Base-by-base conservation (phyloP, 768 basidiomycete genomes). In the Psilocybe cyanescens region DNA sequence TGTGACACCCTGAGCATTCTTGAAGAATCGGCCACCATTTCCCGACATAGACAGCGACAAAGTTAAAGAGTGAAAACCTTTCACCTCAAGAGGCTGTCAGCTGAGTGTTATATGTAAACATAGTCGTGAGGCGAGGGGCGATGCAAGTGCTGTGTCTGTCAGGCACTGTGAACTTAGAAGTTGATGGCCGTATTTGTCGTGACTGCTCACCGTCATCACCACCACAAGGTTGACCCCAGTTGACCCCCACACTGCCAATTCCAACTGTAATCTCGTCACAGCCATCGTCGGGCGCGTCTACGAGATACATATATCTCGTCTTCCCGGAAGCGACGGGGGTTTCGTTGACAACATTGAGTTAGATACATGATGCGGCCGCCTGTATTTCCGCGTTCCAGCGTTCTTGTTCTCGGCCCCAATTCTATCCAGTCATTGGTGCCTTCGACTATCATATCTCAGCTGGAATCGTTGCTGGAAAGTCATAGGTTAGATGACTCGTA, bases 381-480 rank as follows among this genome's bases (percentile, higher is more conserved):
- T 33, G 79, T 80, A 35, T 89, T 86, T 77, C 86, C 86, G 62
- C 86, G 85, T 59, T 90, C 91, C n/a, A 81, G 79, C 31, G 77
- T 91, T 29, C 83, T 94, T 45, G 76, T 93, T 3, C 79, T 90
- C 35, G 86, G 85, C 7, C 68, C 78, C 44, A 85, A 83, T 65
- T 84, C 83, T 7, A 72, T 93, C 12, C 79, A 87, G 46, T 85
- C 90, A 3, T 81, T 93, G 12, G 81, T 91, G 8, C 89, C 87
- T 0, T 86, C 89, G 4, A 90, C 91, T 0, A 78, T 90, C 47
- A 85, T 88, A 55, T 86, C 89, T 1, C 92, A 91, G 71, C 83
- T 85, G 19, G 90, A 92, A 65, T 81, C 86, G 0, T 73, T 92
- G 35, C 79, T 94, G 16, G 83, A 87, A 46, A 81, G 78, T 60